Base-by-base conservation (phyloP, 2,329 filamentous ascomycete genomes). In the Diaporthe australafricana region DNA sequence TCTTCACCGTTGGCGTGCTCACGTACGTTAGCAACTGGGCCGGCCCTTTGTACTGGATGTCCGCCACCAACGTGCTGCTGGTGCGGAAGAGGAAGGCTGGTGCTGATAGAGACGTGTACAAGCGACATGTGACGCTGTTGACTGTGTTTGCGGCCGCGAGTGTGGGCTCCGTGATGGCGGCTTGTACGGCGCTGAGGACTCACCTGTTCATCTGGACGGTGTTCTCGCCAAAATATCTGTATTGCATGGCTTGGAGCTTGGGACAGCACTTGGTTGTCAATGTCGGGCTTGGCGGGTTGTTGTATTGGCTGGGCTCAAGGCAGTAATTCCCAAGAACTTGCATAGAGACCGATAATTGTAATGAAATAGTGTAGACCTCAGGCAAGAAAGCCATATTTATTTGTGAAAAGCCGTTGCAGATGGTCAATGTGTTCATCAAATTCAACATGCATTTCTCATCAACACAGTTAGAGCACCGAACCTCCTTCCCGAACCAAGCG, bases 201-300 rank as follows among this genome's bases (percentile, higher is more conserved):
- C 96, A 99, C 85, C 82, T 99, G 71, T 99, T 99, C 80, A 95
- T 99, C 74, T 99, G 96, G 96, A 98, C 96, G 0, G 96, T 99
- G 14, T 99, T 99, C 81, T 97, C 94, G 75, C 96, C 96, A 0
- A 99, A 98, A 82, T 98, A 95, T 81, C 83, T 99, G 75, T 99
- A 97, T 80, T 93, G 91, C 75, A 92, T 96, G 86, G 94, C 93
- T 17, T 99, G 96, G 97, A 91, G 89, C 74, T 79, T 96, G 56
- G 93, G 90, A 9, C 94, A 95, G 84, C 96, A 99, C 88, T 80
- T 95, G 73, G 79, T 88, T 47, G 85, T 96, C 53, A 95, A 96
- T 80, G 77, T 95, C 42, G 84, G 88, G 6, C 76, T 92, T 53
- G 91, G 90, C 1, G 86, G 90, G 38, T 68, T 89, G 47, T 76